Conservation (phyloP, 495 filamentous ascomycete species). For the Podospora pseudocomata region DNA sequence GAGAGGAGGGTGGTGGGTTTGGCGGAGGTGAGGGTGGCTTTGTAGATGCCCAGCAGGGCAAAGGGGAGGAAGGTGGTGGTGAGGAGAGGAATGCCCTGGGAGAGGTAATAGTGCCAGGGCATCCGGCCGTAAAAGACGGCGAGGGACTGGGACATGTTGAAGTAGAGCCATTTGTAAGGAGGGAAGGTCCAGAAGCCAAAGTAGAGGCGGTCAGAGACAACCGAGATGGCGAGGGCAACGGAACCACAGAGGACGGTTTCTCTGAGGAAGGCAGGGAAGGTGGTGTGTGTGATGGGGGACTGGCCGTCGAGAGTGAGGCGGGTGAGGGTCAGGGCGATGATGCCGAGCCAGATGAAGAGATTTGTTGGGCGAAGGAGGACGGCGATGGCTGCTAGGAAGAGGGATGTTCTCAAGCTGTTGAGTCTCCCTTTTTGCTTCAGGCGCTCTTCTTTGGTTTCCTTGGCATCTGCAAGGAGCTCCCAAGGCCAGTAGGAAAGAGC, state of each 20-base stretch:
- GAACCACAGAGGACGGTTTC: conserved; percentile 67
- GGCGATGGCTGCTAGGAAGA: conserved; percentile 74
- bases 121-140: conserved; percentile 92
- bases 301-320: conserved; percentile 37
- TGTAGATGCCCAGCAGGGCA: conserved; percentile 61
- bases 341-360: conserved; percentile 71
- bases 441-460: conserved; percentile 23
- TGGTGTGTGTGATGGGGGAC: conserved; percentile 38
- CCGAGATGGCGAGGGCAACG: conserved; percentile 57
- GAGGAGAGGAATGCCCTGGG: conserved; percentile 83
- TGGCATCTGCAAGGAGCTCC: conserved; percentile 47
- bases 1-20: background rate
- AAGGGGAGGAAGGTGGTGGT: conserved; percentile 83
- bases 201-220: conserved; percentile 71
- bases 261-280: conserved; percentile 53
- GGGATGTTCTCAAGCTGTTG: conserved; percentile 60
- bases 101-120: conserved; percentile 87
- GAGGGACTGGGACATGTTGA: conserved; percentile 83
- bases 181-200: conserved; percentile 89
- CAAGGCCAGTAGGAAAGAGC: conserved; percentile 88
- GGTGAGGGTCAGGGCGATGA: conserved; percentile 44
- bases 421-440: conserved; percentile 28
- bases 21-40: conserved; percentile 34
- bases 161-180: conserved; percentile 81
- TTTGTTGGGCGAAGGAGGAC: conserved; percentile 91